phyloP scores from a whole-genome alignment of 1,284 basidiomycete genomes.

The Tilletia walkeri region DNA sequence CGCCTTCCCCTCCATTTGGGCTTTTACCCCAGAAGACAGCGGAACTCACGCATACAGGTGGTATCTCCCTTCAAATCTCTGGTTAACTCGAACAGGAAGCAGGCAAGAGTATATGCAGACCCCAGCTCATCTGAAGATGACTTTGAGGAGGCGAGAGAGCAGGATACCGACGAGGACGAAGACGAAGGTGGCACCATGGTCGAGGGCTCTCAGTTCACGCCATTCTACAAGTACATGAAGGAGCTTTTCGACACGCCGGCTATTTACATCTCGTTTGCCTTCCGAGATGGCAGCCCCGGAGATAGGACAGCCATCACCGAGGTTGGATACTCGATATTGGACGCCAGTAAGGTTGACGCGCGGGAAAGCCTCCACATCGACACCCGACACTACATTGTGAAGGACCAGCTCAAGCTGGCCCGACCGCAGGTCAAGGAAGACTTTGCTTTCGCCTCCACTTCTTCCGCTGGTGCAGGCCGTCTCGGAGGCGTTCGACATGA shows the following conservation, averaged over 20 bases:
- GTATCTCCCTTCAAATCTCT: no score
- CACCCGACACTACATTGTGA: not conserved
- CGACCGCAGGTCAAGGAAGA: not conserved
- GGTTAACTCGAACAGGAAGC: no score
- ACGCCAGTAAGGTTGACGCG: not conserved
- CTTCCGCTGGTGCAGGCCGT: no score
- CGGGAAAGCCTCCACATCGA: not conserved
- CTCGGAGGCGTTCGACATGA: not conserved
- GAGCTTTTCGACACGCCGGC: not conserved
- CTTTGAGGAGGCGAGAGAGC: not conserved
- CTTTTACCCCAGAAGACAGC: no score
- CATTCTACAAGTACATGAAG: not conserved
- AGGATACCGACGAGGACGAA: not conserved
- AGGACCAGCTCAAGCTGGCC: not conserved
- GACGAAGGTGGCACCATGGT: not conserved
- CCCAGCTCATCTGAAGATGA: not conserved
- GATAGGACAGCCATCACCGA: not conserved
- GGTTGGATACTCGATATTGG: not conserved
- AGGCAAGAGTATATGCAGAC: no score
- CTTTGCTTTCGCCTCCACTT: not conserved
- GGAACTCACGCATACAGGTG: no score
- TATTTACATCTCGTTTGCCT: constrained; percentile 6
- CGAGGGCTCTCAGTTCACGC: not conserved
- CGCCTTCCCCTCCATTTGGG: no score
- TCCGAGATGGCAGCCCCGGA: not conserved